phyloP scores from a whole-genome alignment of 2,329 filamentous ascomycete genomes.

The Moelleriella libera region DNA sequence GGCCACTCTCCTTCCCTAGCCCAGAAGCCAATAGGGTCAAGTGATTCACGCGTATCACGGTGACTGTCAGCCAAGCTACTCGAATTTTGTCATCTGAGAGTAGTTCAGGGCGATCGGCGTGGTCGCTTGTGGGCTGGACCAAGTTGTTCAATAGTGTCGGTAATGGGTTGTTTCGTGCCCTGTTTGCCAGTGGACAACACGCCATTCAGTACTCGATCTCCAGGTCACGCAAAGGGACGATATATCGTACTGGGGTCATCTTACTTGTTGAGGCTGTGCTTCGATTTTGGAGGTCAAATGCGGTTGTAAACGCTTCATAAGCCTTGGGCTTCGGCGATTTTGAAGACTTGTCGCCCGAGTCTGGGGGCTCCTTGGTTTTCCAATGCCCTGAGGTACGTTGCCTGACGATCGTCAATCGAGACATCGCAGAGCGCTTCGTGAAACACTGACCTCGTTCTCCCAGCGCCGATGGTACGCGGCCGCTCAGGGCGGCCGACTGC shows the following conservation, averaged over 20 bases:
- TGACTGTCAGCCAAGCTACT: background rate
- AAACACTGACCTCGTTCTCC: background rate
- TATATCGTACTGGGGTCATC: background rate
- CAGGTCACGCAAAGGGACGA: background rate
- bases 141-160: background rate
- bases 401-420: background rate
- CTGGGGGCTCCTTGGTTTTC: background rate
- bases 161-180: background rate
- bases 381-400: background rate
- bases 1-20: slow-evolving; percentile 5
- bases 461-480: slow-evolving; percentile 1
- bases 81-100: background rate
- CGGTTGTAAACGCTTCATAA: background rate
- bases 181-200: background rate
- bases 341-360: background rate
- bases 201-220: background rate
- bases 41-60: background rate
- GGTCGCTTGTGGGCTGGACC: slow-evolving; percentile 1
- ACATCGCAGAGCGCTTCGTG: background rate
- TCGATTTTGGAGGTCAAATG: background rate
- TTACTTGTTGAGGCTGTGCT: background rate
- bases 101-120: background rate
- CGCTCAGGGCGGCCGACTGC: slow-evolving; percentile 1
- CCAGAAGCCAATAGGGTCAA: slow-evolving; percentile 4
- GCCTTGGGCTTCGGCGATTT: background rate